Conservation (phyloP, 176 grass and related monocot species). For the Zea mays region DNA sequence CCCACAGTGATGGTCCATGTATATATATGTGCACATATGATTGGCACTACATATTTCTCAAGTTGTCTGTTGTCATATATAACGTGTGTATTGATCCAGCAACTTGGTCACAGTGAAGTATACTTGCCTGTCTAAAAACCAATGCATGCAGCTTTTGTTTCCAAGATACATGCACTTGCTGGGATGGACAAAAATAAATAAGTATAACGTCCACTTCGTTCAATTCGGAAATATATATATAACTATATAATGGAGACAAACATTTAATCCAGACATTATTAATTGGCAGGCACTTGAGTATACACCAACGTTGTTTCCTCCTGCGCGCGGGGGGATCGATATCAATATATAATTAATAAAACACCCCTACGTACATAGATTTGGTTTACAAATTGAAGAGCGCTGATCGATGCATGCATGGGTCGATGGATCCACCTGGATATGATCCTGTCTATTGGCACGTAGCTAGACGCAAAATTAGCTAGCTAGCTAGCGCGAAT, state of each 20-base stretch:
- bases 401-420: too few species aligned
- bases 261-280: neutral
- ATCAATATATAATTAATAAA: too few species aligned
- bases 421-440: too few species aligned
- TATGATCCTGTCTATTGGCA: too few species aligned
- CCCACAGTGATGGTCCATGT: neutral
- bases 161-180: neutral
- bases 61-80: too few species aligned
- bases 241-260: neutral
- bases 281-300: neutral
- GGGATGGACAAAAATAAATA: neutral
- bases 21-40: neutral
- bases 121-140: neutral
- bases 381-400: too few species aligned
- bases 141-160: neutral
- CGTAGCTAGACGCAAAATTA: too few species aligned
- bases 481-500: too few species aligned
- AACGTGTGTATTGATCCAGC: neutral
- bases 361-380: too few species aligned
- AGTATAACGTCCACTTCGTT: neutral
- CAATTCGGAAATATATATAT: neutral
- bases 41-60: too few species aligned
- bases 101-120: conserved; percentile 2
- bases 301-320: neutral
- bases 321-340: neutral